A percentile compares a stretch with the other conserved stretches of the same genome.
Conservation (phyloP, 106 monocot species). For the Apostasia ramifera region DNA sequence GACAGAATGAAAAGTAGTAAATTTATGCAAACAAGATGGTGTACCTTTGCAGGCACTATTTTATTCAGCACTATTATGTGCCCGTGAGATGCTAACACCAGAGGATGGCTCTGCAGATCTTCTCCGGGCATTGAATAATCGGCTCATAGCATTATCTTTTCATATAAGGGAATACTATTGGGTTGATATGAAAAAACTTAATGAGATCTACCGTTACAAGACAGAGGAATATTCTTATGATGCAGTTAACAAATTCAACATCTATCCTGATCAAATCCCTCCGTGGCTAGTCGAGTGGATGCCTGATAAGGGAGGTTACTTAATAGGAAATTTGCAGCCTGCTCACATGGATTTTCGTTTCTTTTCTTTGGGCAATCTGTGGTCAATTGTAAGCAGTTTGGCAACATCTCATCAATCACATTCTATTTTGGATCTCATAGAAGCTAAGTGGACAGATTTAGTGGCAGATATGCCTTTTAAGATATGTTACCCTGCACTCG, state of each 20-base stretch:
- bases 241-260: slow-evolving; percentile 99
- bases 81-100: slow-evolving; percentile 91
- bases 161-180: slow-evolving; percentile 99
- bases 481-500: slow-evolving; percentile 98
- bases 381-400: slow-evolving; percentile 82
- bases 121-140: slow-evolving; percentile 83
- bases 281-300: slow-evolving; percentile 99
- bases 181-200: slow-evolving; percentile 94
- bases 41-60: slow-evolving; percentile 72
- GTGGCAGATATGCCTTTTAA: slow-evolving; percentile 97
- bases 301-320: slow-evolving; percentile 85
- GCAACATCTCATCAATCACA: slow-evolving; percentile 82
- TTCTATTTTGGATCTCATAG: slow-evolving; percentile 91
- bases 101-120: slow-evolving; percentile 97
- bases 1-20: neutral
- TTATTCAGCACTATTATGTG: slow-evolving; percentile 89
- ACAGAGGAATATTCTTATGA: slow-evolving; percentile 99
- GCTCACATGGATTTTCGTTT: slow-evolving; percentile 99
- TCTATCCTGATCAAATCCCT: slow-evolving; percentile 91
- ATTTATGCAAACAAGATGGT: neutral
- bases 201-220: slow-evolving; percentile 97
- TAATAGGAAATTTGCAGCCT: slow-evolving; percentile 96
- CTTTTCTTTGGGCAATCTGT: slow-evolving; percentile 94
- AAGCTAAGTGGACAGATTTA: slow-evolving; percentile 93
- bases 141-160: slow-evolving; percentile 88